These are phyloP conservation scores for Lentinula aciculospora DNA, from an alignment of 768 basidiomycete genomes.

Conservation along the genomic window DNA sequence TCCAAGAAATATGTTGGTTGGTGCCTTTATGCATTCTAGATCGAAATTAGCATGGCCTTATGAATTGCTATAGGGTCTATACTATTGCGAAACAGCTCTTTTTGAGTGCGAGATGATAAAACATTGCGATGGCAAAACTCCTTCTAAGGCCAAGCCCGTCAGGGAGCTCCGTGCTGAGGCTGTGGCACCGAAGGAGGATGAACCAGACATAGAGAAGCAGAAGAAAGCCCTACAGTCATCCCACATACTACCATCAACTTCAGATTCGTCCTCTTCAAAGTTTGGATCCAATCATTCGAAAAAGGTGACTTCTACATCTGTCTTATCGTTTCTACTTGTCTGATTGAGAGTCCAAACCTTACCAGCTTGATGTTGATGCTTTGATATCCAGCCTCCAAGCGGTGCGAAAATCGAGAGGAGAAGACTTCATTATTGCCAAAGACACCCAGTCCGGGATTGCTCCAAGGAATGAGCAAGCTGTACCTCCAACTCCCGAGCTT, in stretches of 20 bases:
- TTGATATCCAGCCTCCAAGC: neutral
- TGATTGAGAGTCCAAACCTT: neutral
- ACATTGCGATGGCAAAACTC: neutral
- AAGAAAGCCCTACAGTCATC: neutral
- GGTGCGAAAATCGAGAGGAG: neutral
- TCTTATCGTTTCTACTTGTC: neutral
- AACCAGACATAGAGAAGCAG: neutral
- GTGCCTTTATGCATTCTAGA: neutral
- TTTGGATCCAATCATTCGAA: neutral
- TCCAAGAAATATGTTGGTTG: neutral
- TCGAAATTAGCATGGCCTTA: neutral
- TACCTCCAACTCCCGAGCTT: neutral
- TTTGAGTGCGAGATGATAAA: neutral
- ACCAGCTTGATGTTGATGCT: neutral
- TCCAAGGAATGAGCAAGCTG: neutral
- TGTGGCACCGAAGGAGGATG: neutral
- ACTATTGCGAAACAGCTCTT: neutral
- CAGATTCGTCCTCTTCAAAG: neutral
- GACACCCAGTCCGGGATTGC: neutral
- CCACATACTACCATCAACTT: neutral
- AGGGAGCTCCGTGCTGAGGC: neutral
- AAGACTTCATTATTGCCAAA: neutral
- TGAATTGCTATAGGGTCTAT: neutral
- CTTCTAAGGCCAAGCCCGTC: neutral
- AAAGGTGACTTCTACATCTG: neutral